Base-by-base conservation (phyloP, 169 alveolate genomes). In the Plasmodium billcollinsi region DNA sequence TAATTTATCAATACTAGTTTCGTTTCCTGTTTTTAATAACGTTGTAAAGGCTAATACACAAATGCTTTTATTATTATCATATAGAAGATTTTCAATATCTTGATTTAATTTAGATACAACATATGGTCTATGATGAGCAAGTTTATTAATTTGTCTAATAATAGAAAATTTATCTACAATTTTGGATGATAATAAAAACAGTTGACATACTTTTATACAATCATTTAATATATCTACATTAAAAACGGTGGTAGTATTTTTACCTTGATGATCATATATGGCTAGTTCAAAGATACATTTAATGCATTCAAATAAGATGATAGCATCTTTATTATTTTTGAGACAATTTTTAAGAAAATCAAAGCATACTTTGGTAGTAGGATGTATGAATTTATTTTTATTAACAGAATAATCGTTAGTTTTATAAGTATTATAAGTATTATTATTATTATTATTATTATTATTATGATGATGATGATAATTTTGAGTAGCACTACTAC, bases 21-120 rank as follows among this genome's bases (percentile, higher is more conserved):
- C 99, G 63, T 97, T 97, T 62, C 99, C 99, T 8, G 99, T 97
- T 94, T 98, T 98, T 70, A 99, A 95, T 75, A 99, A 92, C 26
- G 99, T 98, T 7, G 99, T 95, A 69, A 98, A 95, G 2, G 99
- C 99, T 89, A 96, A 80, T 7, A 99, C 97, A 65, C 99, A 98
- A 33, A 98, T 96, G 71, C 94, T 93, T 72, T 98, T 95, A 93
- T 98, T 98, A 72, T 93, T 93, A 85, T 96, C 98, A 8, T 95
- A 92, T 50, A 98, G 96, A 83, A 98, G 90, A 62, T 94, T 93
- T 93, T 97, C 99, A 50, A 97, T 93, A 74, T 98, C 99, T 70
- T 92, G 89, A 72, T 94, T 94, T 39, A 93, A 45, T 45, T 67
- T 80, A 0, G 93, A 72, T n/a, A 78, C 65, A 24, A 90, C 59